These are phyloP conservation scores for Termitomyces sp. DNA, from an alignment of 768 basidiomycete genomes.

Conservation along the genomic window DNA sequence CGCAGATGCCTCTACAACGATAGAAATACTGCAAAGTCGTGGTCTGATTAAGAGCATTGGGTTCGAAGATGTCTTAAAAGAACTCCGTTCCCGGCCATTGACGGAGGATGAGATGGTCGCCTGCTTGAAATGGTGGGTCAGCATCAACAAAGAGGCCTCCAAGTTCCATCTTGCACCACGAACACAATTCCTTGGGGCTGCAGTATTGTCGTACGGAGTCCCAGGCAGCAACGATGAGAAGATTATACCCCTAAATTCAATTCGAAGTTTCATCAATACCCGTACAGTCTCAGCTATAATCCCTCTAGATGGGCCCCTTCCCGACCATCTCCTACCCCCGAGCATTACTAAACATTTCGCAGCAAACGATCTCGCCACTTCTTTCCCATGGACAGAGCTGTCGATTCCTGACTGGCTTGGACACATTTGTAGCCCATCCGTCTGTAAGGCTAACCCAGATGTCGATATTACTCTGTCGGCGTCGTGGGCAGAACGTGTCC, in stretches of 20 bases:
- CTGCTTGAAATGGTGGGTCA: constrained; percentile 86
- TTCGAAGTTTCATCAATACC: constrained; percentile 71
- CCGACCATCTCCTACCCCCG: constrained; percentile 66
- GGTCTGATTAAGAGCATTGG: constrained; percentile 71
- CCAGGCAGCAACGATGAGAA: constrained; percentile 38
- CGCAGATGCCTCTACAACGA: constrained; percentile 52
- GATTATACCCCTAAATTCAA: constrained; percentile 64
- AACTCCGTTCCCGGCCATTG: constrained; percentile 71
- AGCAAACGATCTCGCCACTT: constrained; percentile 39
- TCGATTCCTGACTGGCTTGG: constrained; percentile 72
- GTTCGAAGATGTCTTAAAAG: constrained; percentile 78
- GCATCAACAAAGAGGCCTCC: constrained; percentile 31
- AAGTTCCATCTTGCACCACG: constrained; percentile 40
- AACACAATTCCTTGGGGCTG: constrained; percentile 65
- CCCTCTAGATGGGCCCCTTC: constrained; percentile 72
- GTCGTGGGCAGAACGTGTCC: constrained; percentile 77
- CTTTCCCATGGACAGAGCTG: constrained; percentile 81
- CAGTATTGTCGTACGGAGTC: constrained; percentile 49
- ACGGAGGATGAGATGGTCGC: constrained; percentile 70
- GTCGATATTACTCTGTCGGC: constrained; percentile 65
- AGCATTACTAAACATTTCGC: constrained; percentile 59
- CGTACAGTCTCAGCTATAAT: constrained; percentile 53
- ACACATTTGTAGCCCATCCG: constrained; percentile 50
- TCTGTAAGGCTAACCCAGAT: constrained; percentile 38
- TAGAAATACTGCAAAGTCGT: constrained; percentile 56